Percentiles rank a stretch among this genome's conserved stretches.
These are phyloP conservation scores for Rhexocercosporidium sp. DNA, from an alignment of 2,329 filamentous ascomycete genomes.

Conservation along the genomic window DNA sequence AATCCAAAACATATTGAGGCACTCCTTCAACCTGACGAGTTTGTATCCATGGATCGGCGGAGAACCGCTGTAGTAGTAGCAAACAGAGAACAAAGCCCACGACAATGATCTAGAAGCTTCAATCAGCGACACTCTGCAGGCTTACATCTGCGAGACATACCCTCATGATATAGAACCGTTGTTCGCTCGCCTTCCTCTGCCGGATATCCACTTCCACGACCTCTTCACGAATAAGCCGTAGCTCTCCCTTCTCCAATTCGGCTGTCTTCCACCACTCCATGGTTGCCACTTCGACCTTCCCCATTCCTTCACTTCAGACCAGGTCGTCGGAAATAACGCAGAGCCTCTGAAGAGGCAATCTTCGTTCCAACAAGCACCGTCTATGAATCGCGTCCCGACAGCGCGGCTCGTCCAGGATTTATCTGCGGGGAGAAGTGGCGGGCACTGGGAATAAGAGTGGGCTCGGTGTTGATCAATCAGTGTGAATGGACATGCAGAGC, in stretches of 20 bases:
- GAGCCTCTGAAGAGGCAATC: constrained; percentile 8
- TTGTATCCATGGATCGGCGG: constrained; percentile 16
- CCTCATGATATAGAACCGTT: constrained; percentile 24
- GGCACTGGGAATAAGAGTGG: constrained; percentile 8
- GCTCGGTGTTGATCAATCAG: not conserved
- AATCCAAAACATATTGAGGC: constrained; percentile 50
- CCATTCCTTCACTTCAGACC: constrained; percentile 15
- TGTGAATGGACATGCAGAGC: constrained; percentile 27
- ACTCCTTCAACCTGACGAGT: constrained; percentile 38
- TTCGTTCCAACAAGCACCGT: constrained; percentile 3
- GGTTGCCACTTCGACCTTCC: constrained; percentile 18
- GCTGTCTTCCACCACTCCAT: constrained; percentile 18
- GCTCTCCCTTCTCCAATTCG: constrained; percentile 31
- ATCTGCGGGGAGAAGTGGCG: constrained; percentile 7
- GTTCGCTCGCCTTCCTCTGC: not conserved
- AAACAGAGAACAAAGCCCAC: constrained; percentile 22
- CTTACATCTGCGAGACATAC: constrained; percentile 16
- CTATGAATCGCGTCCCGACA: constrained; percentile 6
- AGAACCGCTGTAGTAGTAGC: constrained; percentile 28
- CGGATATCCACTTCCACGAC: not conserved
- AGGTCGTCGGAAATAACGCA: not conserved
- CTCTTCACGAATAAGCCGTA: constrained; percentile 5
- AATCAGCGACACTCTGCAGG: constrained; percentile 1
- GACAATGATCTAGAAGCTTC: constrained; percentile 25
- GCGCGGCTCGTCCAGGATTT: not conserved